These are phyloP conservation scores for Jacaranda copaia DNA, from an alignment of 257 asterid genomes.

Conservation along the genomic window DNA sequence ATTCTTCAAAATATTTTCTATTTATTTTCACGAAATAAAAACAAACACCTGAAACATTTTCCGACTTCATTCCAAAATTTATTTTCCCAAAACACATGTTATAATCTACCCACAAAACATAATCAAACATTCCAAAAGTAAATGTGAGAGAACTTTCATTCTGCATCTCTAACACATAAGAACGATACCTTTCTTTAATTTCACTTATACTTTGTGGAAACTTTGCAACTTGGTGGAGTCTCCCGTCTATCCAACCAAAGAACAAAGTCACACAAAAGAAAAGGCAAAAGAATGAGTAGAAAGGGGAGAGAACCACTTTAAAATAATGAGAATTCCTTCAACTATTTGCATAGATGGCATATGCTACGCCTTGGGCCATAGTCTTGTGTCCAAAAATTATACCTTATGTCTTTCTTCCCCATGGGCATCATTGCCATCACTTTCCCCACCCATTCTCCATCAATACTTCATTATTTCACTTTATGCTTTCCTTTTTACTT, in stretches of 20 bases:
- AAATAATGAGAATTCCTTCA: neutral
- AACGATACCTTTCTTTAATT: slow-evolving; percentile 23
- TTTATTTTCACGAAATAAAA: too few relatives aligned
- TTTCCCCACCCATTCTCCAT: neutral
- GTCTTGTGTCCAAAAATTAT: neutral
- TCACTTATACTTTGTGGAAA: slow-evolving; percentile 27
- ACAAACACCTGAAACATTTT: too few relatives aligned
- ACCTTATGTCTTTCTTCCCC: neutral
- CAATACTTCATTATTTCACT: neutral
- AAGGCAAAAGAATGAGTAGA: neutral
- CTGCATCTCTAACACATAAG: neutral
- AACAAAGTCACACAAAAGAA: slow-evolving; percentile 26
- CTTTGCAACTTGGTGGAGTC: slow-evolving; percentile 20
- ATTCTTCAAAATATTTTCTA: too few relatives aligned
- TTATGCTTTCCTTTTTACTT: neutral
- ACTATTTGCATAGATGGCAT: neutral
- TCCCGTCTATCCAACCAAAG: slow-evolving; percentile 14
- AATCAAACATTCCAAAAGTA: neutral
- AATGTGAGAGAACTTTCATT: neutral
- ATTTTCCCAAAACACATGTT: too few relatives aligned
- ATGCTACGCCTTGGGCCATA: neutral
- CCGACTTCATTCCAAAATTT: too few relatives aligned
- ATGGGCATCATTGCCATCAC: neutral
- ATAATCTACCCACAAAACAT: too few relatives aligned
- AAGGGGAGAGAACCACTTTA: neutral